Evolutionary conservation across 768 basidiomycete genomes (phyloP), one percentile per base, ranked within the genome.

Genomic region (Omphalotus guepiniiformis): DNA sequence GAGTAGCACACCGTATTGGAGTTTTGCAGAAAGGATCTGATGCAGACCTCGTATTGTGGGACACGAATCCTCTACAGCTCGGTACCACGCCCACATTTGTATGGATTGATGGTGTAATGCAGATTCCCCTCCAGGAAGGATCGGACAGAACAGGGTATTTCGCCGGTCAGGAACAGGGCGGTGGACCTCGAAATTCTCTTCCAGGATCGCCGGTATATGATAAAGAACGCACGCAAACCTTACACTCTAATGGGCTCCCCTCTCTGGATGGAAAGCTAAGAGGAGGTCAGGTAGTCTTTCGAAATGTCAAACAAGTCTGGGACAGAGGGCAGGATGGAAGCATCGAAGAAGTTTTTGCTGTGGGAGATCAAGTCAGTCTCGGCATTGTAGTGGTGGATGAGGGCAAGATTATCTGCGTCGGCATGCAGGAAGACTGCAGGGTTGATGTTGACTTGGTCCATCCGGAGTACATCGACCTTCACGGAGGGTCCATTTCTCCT

Each of bases 81-180:
- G 88, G 84, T 45, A 83, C 89, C 2, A 88, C 85, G 0, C 90
- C 89, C 0, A 59, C 69, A 11, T 80, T 83, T 48, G 80, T 88
- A 22, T 94, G 83, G 73, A 88, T 94, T 53, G 93, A 96, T 61
- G 92, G 92, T 2, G 81, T 91, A 48, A 60, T 80, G 3, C 91
- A 94, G 56, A 72, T 87, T 42, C 70, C 71, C 39, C 62, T 67
- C n/a, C 73, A 74, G 15, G 55, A 65, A 4, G 68, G 73, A 49
- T 59, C 63, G 1, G 61, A 59, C 3, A 62, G 68, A 52, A 58
- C 63, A n/a, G 55, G 58, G 15, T 68, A 77, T 47, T 68, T 72
- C 19, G 62, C 71, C 15, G 73, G 73, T 5, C 70, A 69, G 54
- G 71, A 70, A 0, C 72, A 75, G 51, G 67, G 72, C 48, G 73